A percentile compares a stretch with the other conserved stretches of the same genome.
These are phyloP conservation scores for Phoenix roebelenii DNA, from an alignment of 176 grass and related monocot genomes.

Conservation along the genomic window DNA sequence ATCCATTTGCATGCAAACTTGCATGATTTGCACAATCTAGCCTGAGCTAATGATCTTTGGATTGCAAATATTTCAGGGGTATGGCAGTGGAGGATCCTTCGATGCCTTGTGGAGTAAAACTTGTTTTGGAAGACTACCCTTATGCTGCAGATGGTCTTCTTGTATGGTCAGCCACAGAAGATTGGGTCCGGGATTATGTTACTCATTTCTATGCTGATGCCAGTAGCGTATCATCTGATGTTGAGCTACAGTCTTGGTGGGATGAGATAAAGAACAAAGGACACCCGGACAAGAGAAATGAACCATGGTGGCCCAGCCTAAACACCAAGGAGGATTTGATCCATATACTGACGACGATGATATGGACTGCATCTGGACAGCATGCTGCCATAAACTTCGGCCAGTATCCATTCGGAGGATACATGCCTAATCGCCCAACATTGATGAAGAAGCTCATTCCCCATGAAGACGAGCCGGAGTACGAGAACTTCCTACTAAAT, in stretches of 20 bases:
- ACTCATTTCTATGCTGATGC: conserved; percentile 23
- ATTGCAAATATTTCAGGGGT: conserved; percentile 27
- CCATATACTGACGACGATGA: conserved; percentile 36
- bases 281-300: conserved; percentile 45
- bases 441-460: conserved; percentile 47
- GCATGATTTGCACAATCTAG: not conserved
- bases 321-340: conserved; percentile 26
- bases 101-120: conserved; percentile 22
- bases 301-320: conserved; percentile 57
- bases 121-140: conserved; percentile 61
- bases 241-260: conserved; percentile 59
- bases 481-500: conserved; percentile 9
- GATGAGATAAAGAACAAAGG: conserved; percentile 55
- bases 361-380: conserved; percentile 56
- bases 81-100: conserved; percentile 42
- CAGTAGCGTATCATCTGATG: conserved; percentile 15
- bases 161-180: conserved; percentile 38
- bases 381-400: conserved; percentile 74
- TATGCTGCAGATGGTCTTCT: conserved; percentile 54
- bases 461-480: conserved; percentile 3
- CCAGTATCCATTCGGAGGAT: conserved; percentile 52
- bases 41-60: not conserved
- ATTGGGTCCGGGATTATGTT: conserved; percentile 39
- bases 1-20: no score
- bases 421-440: conserved; percentile 62